Evolutionary conservation across 2,329 filamentous ascomycete species (phyloP), one percentile per base, ranked within the genome.

Genomic region (Curvularia sp.): DNA sequence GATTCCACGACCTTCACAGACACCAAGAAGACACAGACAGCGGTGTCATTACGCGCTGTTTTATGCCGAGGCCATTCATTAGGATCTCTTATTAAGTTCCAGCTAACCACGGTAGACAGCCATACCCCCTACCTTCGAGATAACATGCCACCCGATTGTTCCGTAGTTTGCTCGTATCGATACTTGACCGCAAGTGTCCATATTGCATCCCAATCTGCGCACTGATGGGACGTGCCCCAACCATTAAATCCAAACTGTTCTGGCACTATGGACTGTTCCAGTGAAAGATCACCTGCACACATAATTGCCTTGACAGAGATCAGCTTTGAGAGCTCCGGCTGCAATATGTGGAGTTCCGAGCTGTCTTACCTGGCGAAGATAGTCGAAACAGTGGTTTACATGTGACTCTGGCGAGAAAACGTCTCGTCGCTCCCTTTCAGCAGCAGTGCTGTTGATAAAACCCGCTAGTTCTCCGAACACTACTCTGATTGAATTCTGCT

Each of bases 301-400:
- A 58, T 51, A 15, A 58, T 54, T 12, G 46, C 50, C 48, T 59
- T 20, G 7, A 12, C 9, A 20, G 20, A 12, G 22, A 24, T 52
- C 18, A 59, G 48, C 43, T 38, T 30, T 35, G 20, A 5, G 13
- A 18, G 7, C 5, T 10, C 10, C 6, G 18, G n/a, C 31, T 38
- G 30, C 10, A 10, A 31, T 38, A 3, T 6, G n/a, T 9, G 7
- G 33, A 26, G 31, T 47, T 26, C 12, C 9, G 7, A 41, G 18
- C 22, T 6, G 28, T 51, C 48, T 49, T 18, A 56, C 42, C 39
- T 58, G 58, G 2, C 47, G 50, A 43, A 54, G 39, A n/a, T 53
- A 60, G 33, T 50, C 54, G 6, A 54, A 58, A 30, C 58, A 60
- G 18, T 57, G 54, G 39, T 60, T 41, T 6, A 53, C 33, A 50